Percentiles rank a stretch among this genome's conserved stretches.
Conservation (phyloP, 176 grass and related monocot species). For the Triticum monococcum region DNA sequence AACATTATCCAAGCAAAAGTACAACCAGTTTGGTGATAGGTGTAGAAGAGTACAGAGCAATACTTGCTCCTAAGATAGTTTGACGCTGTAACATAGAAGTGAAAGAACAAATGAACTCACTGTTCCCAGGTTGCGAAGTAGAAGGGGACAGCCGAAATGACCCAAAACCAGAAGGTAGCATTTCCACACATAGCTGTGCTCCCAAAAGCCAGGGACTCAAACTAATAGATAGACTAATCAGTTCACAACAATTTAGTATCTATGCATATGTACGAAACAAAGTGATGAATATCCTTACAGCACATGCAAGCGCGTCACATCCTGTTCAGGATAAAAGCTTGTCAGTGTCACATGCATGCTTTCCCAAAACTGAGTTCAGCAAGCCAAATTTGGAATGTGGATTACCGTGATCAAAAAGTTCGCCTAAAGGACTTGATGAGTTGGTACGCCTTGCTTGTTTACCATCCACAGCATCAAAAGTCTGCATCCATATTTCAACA, state of each 20-base stretch:
- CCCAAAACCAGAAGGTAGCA: conserved; percentile 81
- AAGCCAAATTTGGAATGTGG: not conserved
- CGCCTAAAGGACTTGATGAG: conserved; percentile 94
- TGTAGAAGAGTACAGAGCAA: not conserved
- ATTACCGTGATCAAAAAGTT: conserved; percentile 99
- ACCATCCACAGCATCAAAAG: conserved; percentile 99
- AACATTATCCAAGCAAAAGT: conserved; percentile 7
- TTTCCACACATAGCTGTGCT: conserved; percentile 95
- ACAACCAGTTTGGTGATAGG: not conserved
- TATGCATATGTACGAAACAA: not conserved
- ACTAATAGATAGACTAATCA: conserved; percentile 57
- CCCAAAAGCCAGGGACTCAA: conserved; percentile 96
- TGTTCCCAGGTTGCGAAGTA: conserved; percentile 99
- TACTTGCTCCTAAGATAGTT: not conserved
- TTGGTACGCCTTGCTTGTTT: conserved; percentile 97
- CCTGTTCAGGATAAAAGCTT: conserved; percentile 51
- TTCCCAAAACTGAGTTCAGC: conserved; percentile 18
- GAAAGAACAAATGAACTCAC: conserved; percentile 49
- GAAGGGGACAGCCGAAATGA: conserved; percentile 89
- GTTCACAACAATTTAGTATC: conserved; percentile 6
- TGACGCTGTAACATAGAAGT: not conserved
- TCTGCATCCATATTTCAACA: conserved; percentile 43
- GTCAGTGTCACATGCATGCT: conserved; percentile 11
- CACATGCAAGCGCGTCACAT: conserved; percentile 96
- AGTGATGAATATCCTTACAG: conserved; percentile 58